Evolutionary conservation across 805 yeast genomes (phyloP).

Genomic region (Ogataea paraovalis): DNA sequence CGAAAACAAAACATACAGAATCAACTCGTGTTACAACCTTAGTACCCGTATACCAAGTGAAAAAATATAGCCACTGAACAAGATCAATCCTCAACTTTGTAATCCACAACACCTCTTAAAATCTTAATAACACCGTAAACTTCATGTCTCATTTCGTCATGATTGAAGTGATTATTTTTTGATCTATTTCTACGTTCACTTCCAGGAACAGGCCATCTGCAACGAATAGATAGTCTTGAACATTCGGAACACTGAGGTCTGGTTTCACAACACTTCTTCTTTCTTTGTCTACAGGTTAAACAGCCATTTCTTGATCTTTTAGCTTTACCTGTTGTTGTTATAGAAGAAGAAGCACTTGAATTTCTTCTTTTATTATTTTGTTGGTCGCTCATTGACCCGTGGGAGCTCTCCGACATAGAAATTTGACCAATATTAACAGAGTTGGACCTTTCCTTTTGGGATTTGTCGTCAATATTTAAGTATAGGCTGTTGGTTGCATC

Average conservation of each 20-base stretch:
- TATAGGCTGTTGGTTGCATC: not conserved
- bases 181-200: slow-evolving; percentile 53
- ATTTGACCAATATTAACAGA: not conserved
- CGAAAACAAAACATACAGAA: too few relatives aligned
- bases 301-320: slow-evolving; percentile 70
- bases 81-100: slow-evolving; percentile 26
- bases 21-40: too few relatives aligned
- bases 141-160: slow-evolving; percentile 52
- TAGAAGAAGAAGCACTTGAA: not conserved
- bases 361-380: not conserved
- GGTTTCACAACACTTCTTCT: slow-evolving; percentile 73
- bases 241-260: slow-evolving; percentile 69
- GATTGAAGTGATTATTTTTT: slow-evolving; percentile 45
- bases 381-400: not conserved
- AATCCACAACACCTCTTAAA: slow-evolving; percentile 58
- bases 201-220: slow-evolving; percentile 76
- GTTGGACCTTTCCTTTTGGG: not conserved
- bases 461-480: not conserved
- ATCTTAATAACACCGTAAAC: slow-evolving; percentile 57
- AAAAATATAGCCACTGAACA: not conserved
- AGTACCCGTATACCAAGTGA: not conserved
- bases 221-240: slow-evolving; percentile 54
- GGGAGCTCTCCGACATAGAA: not conserved
- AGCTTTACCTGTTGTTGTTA: slow-evolving; percentile 17
- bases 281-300: slow-evolving; percentile 70